Evolutionary conservation across 306 rosid species (phyloP).

Genomic region (Astragalus glycyphyllos): DNA sequence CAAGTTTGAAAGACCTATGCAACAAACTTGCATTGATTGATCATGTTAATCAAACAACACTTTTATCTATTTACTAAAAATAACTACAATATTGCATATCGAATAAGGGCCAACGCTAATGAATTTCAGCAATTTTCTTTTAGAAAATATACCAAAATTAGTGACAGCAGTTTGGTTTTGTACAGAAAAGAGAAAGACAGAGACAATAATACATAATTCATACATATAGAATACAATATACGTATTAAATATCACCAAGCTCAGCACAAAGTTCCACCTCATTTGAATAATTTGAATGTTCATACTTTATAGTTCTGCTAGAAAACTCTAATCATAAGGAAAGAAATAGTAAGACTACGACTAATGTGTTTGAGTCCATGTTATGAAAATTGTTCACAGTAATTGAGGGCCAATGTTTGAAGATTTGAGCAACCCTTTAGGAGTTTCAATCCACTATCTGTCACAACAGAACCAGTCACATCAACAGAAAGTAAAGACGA

Average conservation of each 20-base stretch:
- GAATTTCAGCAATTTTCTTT: slow-evolving; percentile 24
- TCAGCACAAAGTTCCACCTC: slow-evolving; percentile 11
- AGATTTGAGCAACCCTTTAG: slow-evolving; percentile 64
- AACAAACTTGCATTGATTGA: no score
- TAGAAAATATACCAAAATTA: background rate
- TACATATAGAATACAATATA: slow-evolving; percentile 5
- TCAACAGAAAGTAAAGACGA: slow-evolving; percentile 67
- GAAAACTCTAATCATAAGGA: background rate
- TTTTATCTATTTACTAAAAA: background rate
- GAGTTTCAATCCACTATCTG: slow-evolving; percentile 58
- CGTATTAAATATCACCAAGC: slow-evolving; percentile 23
- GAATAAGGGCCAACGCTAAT: no score
- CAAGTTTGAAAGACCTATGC: slow-evolving; percentile 63
- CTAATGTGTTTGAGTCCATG: slow-evolving; percentile 63
- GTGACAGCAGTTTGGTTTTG: background rate
- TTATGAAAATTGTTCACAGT: slow-evolving; percentile 65
- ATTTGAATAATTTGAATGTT: slow-evolving; percentile 17
- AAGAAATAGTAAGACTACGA: slow-evolving; percentile 50
- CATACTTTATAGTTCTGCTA: slow-evolving; percentile 18
- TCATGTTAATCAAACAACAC: slow-evolving; percentile 21
- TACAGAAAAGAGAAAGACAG: background rate
- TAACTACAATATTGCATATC: slow-evolving; percentile 35
- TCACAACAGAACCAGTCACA: slow-evolving; percentile 67
- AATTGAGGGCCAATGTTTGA: slow-evolving; percentile 60
- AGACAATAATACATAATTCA: background rate